Conservation (phyloP, 2,329 filamentous ascomycete genomes). For the Biscogniauxia marginata region DNA sequence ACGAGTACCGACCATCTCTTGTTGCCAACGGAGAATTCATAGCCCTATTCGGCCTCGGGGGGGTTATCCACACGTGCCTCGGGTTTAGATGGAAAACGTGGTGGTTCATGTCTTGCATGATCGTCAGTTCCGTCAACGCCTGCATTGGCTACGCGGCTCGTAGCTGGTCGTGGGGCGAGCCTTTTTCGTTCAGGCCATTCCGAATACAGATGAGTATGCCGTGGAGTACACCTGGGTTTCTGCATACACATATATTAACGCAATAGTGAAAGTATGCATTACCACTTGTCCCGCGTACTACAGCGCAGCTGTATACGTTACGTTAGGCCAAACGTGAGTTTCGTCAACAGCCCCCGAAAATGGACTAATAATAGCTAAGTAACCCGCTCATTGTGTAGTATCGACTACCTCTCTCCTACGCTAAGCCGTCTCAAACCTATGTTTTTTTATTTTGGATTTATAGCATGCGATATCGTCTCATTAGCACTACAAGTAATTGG, state of each 20-base stretch:
- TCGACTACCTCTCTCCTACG: background rate
- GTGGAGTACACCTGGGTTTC: background rate
- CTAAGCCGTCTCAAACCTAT: background rate
- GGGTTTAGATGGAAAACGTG: background rate
- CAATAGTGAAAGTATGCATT: background rate
- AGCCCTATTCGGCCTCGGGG: background rate
- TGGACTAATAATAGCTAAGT: background rate
- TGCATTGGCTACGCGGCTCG: background rate
- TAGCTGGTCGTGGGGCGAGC: background rate
- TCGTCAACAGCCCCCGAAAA: background rate
- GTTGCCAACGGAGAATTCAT: background rate
- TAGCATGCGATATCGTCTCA: background rate
- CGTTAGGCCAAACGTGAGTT: background rate
- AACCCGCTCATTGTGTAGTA: background rate
- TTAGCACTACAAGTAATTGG: background rate
- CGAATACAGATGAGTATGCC: background rate
- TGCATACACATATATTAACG: no score
- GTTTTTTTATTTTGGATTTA: background rate
- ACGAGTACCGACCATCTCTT: background rate
- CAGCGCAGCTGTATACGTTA: background rate
- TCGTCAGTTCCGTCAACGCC: background rate
- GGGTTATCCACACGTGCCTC: background rate
- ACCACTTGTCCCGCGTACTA: background rate
- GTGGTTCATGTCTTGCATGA: background rate
- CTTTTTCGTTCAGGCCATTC: background rate